Evolutionary conservation across 2,329 filamentous ascomycete genomes (phyloP).

Genomic region (Penicillium sp.): DNA sequence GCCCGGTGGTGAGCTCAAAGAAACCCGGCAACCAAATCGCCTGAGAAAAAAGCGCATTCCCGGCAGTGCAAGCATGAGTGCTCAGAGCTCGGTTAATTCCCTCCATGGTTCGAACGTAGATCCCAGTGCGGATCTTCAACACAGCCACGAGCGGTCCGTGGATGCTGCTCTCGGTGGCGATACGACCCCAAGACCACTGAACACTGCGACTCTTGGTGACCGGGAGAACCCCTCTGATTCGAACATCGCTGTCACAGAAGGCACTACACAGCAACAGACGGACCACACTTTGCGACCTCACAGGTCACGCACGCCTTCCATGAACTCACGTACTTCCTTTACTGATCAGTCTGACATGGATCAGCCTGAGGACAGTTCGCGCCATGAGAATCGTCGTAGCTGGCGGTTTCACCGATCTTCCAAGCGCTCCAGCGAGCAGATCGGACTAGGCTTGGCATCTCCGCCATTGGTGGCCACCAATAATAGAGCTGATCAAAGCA

Average conservation of each 20-base stretch:
- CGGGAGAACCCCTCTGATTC: slow-evolving; percentile 25
- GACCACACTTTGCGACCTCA: slow-evolving; percentile 59
- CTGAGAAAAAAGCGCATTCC: slow-evolving; percentile 81
- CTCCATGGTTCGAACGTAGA: slow-evolving; percentile 51
- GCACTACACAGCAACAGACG: slow-evolving; percentile 43
- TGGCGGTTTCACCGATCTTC: slow-evolving; percentile 63
- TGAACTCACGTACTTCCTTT: slow-evolving; percentile 65
- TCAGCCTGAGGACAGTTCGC: slow-evolving; percentile 59
- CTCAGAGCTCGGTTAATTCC: slow-evolving; percentile 83
- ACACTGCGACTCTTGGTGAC: slow-evolving; percentile 31
- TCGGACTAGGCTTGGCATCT: slow-evolving; percentile 42
- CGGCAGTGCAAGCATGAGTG: slow-evolving; percentile 74
- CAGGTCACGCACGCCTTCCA: slow-evolving; percentile 70
- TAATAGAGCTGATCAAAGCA: slow-evolving; percentile 61
- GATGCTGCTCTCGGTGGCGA: slow-evolving; percentile 28
- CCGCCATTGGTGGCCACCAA: slow-evolving; percentile 59
- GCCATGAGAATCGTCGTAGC: slow-evolving; percentile 65
- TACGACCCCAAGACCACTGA: slow-evolving; percentile 35
- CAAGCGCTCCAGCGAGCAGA: slow-evolving; percentile 55
- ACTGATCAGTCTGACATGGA: slow-evolving; percentile 82
- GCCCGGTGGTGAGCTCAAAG: slow-evolving; percentile 56
- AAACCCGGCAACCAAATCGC: slow-evolving; percentile 74
- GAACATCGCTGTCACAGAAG: slow-evolving; percentile 34
- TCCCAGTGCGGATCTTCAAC: slow-evolving; percentile 34
- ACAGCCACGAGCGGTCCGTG: slow-evolving; percentile 22